Evolutionary conservation across 805 yeast species (phyloP), one percentile per base, ranked within the genome.

Genomic region (Candida koratica): DNA sequence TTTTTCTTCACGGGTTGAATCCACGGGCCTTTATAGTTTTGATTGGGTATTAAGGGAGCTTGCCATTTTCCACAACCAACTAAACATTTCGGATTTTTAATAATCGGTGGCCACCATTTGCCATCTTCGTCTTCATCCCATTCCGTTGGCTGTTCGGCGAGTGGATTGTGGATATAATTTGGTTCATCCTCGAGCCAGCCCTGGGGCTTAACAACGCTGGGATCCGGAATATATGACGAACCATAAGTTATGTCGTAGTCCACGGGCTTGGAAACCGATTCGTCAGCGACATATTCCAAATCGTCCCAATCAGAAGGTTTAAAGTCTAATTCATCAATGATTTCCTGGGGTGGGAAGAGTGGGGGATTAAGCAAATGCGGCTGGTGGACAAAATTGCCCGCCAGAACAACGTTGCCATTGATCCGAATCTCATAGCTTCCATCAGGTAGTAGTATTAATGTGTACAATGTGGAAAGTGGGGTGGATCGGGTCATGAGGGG

Each of bases 41-140:
- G 84, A 54, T 88, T 88, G 27, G 66, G 68, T 37, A 86, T 66
- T 45, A 64, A 39, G 24, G 87, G 90, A 5, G 85, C 73, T 32
- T 58, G 58, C 95, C 95, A 89, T 43, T 69, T 62, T 28, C 96
- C 96, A 60, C 97, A 88, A 5, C 95, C 94, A 36, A 68, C 72
- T 20, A 58, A 47, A 60, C 97, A 88, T 39, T 65, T 76, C 8
- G 96, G 96, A 55, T 88, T 88, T 29, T 64, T 64, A 31, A 87
- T 67, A 32, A 67, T 57, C 17, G 90, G 88, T 2, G 88, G 81
- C 28, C 65, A 50, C 94, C 94, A 89, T 50, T 71, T 80, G 4
- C 96, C 96, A 54, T 87, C 95, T 54, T 83, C 89, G 46, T 81
- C 89, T 27, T 85, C 95, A 53, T 84, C 84, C 96, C 96, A 88